These are phyloP conservation scores for Citrullus colocynthis DNA, from an alignment of 306 rosid species.

Conservation along the genomic window DNA sequence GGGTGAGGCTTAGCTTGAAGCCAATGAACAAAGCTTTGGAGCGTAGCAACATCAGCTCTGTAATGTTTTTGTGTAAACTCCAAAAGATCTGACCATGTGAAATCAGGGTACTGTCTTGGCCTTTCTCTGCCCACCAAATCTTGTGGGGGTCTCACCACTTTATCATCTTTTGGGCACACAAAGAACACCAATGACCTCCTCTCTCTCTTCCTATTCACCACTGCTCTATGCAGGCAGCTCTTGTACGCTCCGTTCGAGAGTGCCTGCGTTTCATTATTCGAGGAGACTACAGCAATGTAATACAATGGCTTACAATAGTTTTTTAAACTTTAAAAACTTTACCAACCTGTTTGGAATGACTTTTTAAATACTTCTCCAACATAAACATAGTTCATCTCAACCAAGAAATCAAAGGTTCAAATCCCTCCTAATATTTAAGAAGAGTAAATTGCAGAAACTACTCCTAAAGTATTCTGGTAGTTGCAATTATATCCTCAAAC, in stretches of 20 bases:
- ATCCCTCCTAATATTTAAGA: too few species aligned
- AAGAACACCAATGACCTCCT: slow-evolving; percentile 44
- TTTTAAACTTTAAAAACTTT: too few species aligned
- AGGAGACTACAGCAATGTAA: background rate
- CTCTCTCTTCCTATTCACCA: slow-evolving; percentile 28
- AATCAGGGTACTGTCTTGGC: slow-evolving; percentile 49
- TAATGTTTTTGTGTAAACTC: slow-evolving; percentile 42
- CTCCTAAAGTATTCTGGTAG: too few species aligned
- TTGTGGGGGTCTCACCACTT: slow-evolving; percentile 37
- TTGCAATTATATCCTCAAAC: too few species aligned
- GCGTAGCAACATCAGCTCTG: slow-evolving; percentile 40
- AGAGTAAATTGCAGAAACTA: too few species aligned
- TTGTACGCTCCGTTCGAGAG: slow-evolving; percentile 44
- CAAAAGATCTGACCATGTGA: slow-evolving; percentile 39
- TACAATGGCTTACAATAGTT: too few species aligned
- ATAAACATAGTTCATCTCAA: too few species aligned
- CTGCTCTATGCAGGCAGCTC: slow-evolving; percentile 53
- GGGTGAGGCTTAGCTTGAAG: background rate
- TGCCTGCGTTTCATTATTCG: slow-evolving; percentile 17
- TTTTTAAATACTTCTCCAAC: too few species aligned
- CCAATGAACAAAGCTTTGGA: slow-evolving; percentile 39
- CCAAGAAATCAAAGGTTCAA: too few species aligned
- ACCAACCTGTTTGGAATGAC: too few species aligned
- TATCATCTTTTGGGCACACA: slow-evolving; percentile 34
- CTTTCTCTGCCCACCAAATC: slow-evolving; percentile 21